Evolutionary conservation across 2,329 filamentous ascomycete species (phyloP), one percentile per base, ranked within the genome.

Genomic region (Paraconiothyrium sp.): DNA sequence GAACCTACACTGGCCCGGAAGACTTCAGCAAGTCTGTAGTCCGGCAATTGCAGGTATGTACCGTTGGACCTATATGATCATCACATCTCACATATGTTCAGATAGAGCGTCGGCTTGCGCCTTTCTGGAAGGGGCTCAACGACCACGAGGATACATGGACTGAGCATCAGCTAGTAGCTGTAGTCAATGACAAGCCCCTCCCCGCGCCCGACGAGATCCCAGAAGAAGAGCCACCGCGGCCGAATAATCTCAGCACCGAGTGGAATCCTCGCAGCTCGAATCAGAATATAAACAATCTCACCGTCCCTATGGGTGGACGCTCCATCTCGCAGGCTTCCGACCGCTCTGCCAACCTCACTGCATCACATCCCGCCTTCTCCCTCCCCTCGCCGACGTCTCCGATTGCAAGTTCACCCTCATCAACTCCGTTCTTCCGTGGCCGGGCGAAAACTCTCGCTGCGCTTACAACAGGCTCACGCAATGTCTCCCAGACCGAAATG

Each of bases 91-190:
- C 62, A 65, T 22, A 37, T 32, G 43, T 43, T n/a, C 73, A 98
- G 94, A 93, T 99, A 76, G 95, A 99, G 80, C 88, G 95, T 69
- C 90, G 91, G 64, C 81, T 99, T 64, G 95, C 95, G 46, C 95
- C 95, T 0, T 99, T 99, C 78, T 99, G 94, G 93, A 90, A 91
- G 74, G 95, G 95, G 5, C 83, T 99, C 4, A 90, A 97, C 66
- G 94, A 98, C 77, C 93, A 95, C 78, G 90, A 90, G 16, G 87
- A 92, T 24, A 91, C 88, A 56, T 99, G 95, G 95, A 91, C 93
- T 13, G 95, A 99, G 74, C 90, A 95, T 78, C 95, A 99, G 79
- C 88, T 99, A n/a, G 88, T 97, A 71, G 93, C 94, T 60, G 93
- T 92, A 27, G 95, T 91, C 54, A 89, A 93, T 72, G 94, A 92